These are phyloP conservation scores for Lanmaoa pseudosensibilis DNA, from an alignment of 768 basidiomycete genomes.

Conservation along the genomic window DNA sequence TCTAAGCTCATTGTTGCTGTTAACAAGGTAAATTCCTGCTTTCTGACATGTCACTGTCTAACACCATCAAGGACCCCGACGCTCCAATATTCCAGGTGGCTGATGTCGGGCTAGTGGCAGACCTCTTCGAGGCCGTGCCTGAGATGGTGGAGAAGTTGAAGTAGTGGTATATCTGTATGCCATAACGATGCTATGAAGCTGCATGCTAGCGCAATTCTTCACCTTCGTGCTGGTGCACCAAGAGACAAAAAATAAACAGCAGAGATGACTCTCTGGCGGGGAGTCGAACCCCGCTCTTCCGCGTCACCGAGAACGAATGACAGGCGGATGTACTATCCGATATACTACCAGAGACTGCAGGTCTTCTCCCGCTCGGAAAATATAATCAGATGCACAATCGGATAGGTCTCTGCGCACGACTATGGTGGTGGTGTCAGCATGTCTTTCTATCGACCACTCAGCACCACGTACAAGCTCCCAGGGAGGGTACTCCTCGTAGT, in stretches of 20 bases:
- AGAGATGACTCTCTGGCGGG: constrained; percentile 40
- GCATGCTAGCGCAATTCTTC: not conserved
- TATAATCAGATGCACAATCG: too few relatives aligned
- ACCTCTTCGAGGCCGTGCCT: constrained; percentile 90
- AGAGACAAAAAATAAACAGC: not conserved
- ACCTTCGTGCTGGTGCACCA: not conserved
- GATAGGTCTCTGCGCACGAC: not conserved
- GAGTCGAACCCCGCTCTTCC: constrained; percentile 46
- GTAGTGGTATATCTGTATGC: constrained; percentile 29
- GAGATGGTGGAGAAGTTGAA: constrained; percentile 88
- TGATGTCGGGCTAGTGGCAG: constrained; percentile 91
- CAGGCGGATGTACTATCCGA: constrained; percentile 54
- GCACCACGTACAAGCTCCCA: constrained; percentile 23
- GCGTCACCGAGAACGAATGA: constrained; percentile 32
- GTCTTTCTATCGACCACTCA: constrained; percentile 34
- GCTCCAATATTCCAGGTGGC: constrained; percentile 99
- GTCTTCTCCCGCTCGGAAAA: fast-evolving
- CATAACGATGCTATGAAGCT: constrained; percentile 8
- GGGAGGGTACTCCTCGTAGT: constrained; percentile 34
- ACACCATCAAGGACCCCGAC: constrained; percentile 73
- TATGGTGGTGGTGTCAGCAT: not conserved
- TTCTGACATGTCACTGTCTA: constrained; percentile 2
- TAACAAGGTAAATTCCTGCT: constrained; percentile 69
- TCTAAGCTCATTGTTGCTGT: constrained; percentile 97
- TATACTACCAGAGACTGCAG: constrained; percentile 44